Evolutionary conservation across 148 eudicot genomes (phyloP).

Genomic region (Drosera capensis): DNA sequence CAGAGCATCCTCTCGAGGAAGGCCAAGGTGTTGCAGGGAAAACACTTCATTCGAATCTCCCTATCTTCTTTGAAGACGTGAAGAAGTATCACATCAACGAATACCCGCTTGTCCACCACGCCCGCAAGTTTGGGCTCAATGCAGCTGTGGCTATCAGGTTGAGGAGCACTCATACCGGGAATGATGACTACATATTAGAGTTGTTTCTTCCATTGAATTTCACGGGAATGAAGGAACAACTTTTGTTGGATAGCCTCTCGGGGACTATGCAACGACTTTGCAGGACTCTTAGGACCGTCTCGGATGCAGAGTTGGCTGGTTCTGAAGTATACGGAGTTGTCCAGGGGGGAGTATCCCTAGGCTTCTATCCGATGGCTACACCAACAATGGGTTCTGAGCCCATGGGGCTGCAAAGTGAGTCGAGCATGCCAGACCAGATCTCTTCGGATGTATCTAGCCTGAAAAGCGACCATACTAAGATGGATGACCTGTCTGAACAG

Average conservation of each 20-base stretch:
- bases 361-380: no score
- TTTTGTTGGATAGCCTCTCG: conserved; percentile 46
- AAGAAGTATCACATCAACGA: conserved; percentile 8
- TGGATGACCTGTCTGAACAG: no score
- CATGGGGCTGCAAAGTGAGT: conserved; percentile 7
- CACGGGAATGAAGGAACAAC: conserved; percentile 28
- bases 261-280: conserved; percentile 45
- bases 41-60: conserved; percentile 1
- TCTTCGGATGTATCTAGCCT: no score
- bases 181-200: conserved; percentile 23
- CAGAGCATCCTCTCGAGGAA: neutral
- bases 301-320: conserved; percentile 45
- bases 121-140: conserved; percentile 1
- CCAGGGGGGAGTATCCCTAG: no score
- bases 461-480: no score
- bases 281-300: conserved; percentile 66
- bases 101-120: conserved; percentile 19
- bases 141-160: conserved; percentile 14
- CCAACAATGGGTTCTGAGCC: conserved; percentile 16
- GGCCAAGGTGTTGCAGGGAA: conserved; percentile 14
- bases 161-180: conserved; percentile 7
- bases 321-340: conserved; percentile 2
- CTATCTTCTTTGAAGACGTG: conserved; percentile 14
- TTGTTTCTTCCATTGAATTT: conserved; percentile 60
- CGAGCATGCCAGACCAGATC: no score